Percentiles rank a stretch among this genome's conserved stretches.
phyloP scores from a whole-genome alignment of 768 basidiomycete species.

The Lentinula edodes region DNA sequence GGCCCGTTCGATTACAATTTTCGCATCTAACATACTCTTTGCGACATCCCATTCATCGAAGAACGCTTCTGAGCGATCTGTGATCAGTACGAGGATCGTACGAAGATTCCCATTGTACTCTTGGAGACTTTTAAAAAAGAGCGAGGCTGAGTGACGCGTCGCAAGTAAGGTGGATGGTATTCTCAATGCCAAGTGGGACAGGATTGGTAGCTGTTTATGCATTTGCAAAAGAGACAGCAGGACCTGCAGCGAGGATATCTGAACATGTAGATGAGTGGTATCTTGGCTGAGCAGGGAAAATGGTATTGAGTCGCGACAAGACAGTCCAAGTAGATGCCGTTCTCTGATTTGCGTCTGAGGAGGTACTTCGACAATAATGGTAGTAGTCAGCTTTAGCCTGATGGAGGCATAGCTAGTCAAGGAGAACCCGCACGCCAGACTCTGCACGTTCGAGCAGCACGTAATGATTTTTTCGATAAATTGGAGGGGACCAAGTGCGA shows the following conservation, averaged over 20 bases:
- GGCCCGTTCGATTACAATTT: not conserved
- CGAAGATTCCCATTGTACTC: not conserved
- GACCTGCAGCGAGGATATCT: constrained; percentile 16
- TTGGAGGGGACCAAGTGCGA: constrained; percentile 26
- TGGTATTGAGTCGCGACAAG: constrained; percentile 31
- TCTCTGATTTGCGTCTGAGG: constrained; percentile 15
- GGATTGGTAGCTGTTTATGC: constrained; percentile 17
- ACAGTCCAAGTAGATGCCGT: constrained; percentile 26
- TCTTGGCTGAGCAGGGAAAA: constrained; percentile 20
- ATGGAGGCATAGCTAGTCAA: constrained; percentile 19
- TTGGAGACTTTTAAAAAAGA: not conserved
- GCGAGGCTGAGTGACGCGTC: not conserved
- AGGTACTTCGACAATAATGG: not conserved
- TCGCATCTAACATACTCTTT: not conserved
- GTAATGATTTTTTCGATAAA: constrained; percentile 24
- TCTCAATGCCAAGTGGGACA: constrained; percentile 24
- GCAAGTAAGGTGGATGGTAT: constrained; percentile 4
- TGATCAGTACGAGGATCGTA: constrained; percentile 1
- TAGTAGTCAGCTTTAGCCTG: constrained; percentile 5
- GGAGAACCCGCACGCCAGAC: constrained; percentile 30
- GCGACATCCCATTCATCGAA: not conserved
- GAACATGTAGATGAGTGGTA: constrained; percentile 28
- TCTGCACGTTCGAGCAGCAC: constrained; percentile 23
- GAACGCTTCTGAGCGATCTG: not conserved
- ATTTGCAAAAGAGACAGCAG: constrained; percentile 11